phyloP scores from a whole-genome alignment of 1,284 basidiomycete species.

The Ceratobasidium papillatum region DNA sequence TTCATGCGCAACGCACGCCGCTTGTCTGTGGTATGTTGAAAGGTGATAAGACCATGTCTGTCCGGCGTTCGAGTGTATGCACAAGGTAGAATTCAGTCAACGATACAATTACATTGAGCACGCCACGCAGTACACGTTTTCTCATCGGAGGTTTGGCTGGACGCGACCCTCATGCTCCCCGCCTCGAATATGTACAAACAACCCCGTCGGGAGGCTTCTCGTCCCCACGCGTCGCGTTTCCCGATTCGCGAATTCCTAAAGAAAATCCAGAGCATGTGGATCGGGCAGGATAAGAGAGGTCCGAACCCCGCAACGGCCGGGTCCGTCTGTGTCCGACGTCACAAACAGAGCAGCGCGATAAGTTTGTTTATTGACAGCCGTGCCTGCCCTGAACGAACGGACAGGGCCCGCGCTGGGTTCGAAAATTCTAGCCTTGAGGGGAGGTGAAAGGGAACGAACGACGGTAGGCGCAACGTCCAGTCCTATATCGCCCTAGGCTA shows the following conservation, averaged over 20 bases:
- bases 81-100: not conserved
- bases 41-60: not conserved
- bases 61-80: not conserved
- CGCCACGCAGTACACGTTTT: not conserved
- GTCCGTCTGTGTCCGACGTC: not conserved
- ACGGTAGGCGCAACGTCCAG: not conserved
- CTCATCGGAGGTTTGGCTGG: not conserved
- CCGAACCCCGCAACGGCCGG: not conserved
- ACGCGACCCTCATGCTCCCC: not conserved
- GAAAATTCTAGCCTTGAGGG: too few species aligned
- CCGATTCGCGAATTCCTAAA: not conserved
- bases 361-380: not conserved
- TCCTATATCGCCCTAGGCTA: not conserved
- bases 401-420: not conserved
- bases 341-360: conserved; percentile 2
- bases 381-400: not conserved
- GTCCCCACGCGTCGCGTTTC: not conserved
- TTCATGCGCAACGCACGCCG: not conserved
- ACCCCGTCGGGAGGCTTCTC: not conserved
- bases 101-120: not conserved
- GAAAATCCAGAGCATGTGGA: not conserved
- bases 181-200: not conserved
- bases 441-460: too few species aligned
- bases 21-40: not conserved
- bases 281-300: not conserved